Base-by-base conservation (phyloP, 768 basidiomycete species). In the Gymnopilus junonius region DNA sequence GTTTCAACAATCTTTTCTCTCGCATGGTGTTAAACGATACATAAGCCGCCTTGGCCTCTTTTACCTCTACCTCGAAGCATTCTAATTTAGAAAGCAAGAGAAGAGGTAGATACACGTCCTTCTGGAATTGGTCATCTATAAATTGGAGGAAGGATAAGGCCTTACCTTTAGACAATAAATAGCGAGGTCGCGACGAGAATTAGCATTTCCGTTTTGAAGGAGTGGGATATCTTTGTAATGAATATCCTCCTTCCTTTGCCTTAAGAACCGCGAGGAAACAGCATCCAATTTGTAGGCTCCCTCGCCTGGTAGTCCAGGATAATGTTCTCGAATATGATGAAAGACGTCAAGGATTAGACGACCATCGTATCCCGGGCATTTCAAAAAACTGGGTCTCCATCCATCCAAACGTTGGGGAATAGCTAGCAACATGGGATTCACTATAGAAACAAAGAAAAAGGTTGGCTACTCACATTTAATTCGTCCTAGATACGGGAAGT, bases 21-120 rank as follows among this genome's bases (percentile, higher is more conserved):
- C 71, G 61, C 54, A 70, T 59, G 3, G 40, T 56, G 40, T 72
- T 70, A 25, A 66, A 69, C 8, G 71, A 65, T 5, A 72, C 62
- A 46, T 64, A 59, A 7, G 66, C 67, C 15, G 64, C 61, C 54
- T 64, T 67, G 27, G 66, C 64, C 8, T 58, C 62, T 35, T 55
- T 62, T 21, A 70, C 46, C 59, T 72, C 67, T 29, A 27, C 62
- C 45, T 70, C 89, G 69, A 98, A 94, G 64, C 93, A 97, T 92
- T 96, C 94, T 48, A 97, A 82, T 74, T 96, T 97, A 72, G 97
- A 93, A 73, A 97, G 85, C 48, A 97, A 74, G 50, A 93, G 83
- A 74, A 97, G 94, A 0, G 96, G 95, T 32, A 98, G 87, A 73
- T 98, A 98, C 6, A 94, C 94, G 79, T 98, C 96, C 94, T 97